Evolutionary conservation across 2,329 filamentous ascomycete species (phyloP).

Genomic region (Pseudogymnoascus sp.): DNA sequence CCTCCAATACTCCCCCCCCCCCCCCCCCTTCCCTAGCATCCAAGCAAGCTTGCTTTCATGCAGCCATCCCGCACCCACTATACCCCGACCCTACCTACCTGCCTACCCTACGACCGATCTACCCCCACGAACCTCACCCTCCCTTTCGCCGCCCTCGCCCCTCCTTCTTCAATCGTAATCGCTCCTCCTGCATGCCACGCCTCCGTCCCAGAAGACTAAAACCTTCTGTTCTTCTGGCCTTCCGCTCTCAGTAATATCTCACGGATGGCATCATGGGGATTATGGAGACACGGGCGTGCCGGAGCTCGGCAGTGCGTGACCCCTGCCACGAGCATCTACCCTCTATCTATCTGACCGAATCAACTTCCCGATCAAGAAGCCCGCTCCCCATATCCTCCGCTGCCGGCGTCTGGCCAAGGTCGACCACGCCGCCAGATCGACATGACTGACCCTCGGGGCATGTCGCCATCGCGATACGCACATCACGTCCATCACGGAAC

Average conservation of each 20-base stretch:
- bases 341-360: neutral
- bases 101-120: neutral
- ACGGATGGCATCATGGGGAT: neutral
- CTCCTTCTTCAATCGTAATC: neutral
- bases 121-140: neutral
- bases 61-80: neutral
- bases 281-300: neutral
- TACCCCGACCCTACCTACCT: neutral
- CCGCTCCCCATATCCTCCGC: neutral
- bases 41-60: neutral
- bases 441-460: neutral
- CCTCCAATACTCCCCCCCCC: neutral
- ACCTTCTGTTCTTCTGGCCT: neutral
- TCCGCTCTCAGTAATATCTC: neutral
- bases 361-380: neutral
- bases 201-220: neutral
- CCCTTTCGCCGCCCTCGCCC: neutral
- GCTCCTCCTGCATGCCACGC: neutral
- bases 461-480: neutral
- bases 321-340: neutral
- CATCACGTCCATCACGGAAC: neutral
- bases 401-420: neutral
- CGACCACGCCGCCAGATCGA: neutral
- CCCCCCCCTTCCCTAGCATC: neutral
- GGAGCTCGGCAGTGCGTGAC: conserved; percentile 1